These are phyloP conservation scores for Pinus albicaulis DNA, from an alignment of 75 land plant species.

Conservation along the genomic window DNA sequence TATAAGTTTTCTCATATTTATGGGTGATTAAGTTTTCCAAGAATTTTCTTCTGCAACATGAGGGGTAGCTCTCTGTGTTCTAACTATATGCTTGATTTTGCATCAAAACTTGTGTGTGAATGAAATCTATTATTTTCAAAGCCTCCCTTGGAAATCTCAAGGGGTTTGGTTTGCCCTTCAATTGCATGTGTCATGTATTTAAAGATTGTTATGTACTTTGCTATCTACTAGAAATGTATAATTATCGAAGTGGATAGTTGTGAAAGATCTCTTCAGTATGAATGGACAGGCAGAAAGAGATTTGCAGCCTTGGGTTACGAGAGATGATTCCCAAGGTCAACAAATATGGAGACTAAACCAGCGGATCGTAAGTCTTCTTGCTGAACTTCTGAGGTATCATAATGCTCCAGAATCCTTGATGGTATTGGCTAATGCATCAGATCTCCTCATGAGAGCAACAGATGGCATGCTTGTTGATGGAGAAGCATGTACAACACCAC, in stretches of 20 bases:
- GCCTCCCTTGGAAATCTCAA: not conserved
- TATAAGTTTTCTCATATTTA: not conserved
- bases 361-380: conserved; percentile 71
- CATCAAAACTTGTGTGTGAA: not conserved
- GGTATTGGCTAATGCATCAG: conserved; percentile 66
- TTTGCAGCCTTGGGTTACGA: conserved; percentile 76
- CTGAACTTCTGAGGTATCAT: conserved; percentile 76
- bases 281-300: conserved; percentile 76
- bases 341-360: conserved; percentile 81
- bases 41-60: not conserved
- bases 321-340: conserved; percentile 57
- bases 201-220: not conserved
- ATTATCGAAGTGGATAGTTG: not conserved
- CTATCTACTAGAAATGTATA: not conserved
- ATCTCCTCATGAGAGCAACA: conserved; percentile 77
- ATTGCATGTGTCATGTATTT: not conserved
- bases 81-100: not conserved
- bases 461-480: conserved; percentile 93
- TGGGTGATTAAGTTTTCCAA: not conserved
- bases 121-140: not conserved
- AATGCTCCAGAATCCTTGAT: conserved; percentile 64
- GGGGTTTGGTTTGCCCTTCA: not conserved
- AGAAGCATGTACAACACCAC: conserved; percentile 87
- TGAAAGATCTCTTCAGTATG: not conserved
- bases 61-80: not conserved